phyloP scores from a whole-genome alignment of 345 rosid species.

The Isatis tinctoria region DNA sequence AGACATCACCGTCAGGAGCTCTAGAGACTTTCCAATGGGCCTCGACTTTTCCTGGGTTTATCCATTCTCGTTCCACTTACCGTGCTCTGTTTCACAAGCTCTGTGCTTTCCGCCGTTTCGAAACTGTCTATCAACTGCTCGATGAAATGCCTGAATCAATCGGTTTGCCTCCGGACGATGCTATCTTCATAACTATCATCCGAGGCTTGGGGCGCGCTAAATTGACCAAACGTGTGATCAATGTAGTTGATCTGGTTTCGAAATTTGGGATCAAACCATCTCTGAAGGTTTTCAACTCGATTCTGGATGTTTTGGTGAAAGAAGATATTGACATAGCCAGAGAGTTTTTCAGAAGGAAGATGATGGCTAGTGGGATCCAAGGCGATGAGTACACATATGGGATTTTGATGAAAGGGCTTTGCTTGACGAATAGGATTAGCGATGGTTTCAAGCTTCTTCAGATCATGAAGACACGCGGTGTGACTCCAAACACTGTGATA shows the following conservation, averaged over 20 bases:
- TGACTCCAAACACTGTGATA: slow-evolving; percentile 57
- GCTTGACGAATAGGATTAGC: slow-evolving; percentile 75
- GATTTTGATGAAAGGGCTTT: slow-evolving; percentile 90
- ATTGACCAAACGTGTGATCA: slow-evolving; percentile 43
- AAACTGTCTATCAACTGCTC: slow-evolving; percentile 63
- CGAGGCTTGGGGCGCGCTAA: slow-evolving; percentile 70
- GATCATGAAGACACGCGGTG: slow-evolving; percentile 48
- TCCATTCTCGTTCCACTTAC: slow-evolving; percentile 77
- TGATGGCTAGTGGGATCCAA: slow-evolving; percentile 59
- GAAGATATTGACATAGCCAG: slow-evolving; percentile 87
- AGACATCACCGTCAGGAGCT: slow-evolving; percentile 58
- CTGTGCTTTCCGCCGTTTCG: slow-evolving; percentile 59
- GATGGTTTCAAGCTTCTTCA: slow-evolving; percentile 88
- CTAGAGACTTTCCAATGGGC: slow-evolving; percentile 80
- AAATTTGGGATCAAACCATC: slow-evolving; percentile 54
- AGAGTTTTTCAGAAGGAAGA: slow-evolving; percentile 64
- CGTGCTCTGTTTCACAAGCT: slow-evolving; percentile 60
- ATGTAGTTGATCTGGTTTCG: slow-evolving; percentile 49
- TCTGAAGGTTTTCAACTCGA: slow-evolving; percentile 59
- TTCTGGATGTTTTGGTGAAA: slow-evolving; percentile 75
- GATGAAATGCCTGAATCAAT: slow-evolving; percentile 76
- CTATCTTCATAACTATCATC: slow-evolving; percentile 55
- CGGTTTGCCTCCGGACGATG: slow-evolving; percentile 65
- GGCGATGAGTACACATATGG: slow-evolving; percentile 86
- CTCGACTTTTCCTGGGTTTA: slow-evolving; percentile 51